A percentile compares a stretch with the other conserved stretches of the same genome.
These are phyloP conservation scores for Xylaria sp. DNA, from an alignment of 2,329 filamentous ascomycete species.

Conservation along the genomic window DNA sequence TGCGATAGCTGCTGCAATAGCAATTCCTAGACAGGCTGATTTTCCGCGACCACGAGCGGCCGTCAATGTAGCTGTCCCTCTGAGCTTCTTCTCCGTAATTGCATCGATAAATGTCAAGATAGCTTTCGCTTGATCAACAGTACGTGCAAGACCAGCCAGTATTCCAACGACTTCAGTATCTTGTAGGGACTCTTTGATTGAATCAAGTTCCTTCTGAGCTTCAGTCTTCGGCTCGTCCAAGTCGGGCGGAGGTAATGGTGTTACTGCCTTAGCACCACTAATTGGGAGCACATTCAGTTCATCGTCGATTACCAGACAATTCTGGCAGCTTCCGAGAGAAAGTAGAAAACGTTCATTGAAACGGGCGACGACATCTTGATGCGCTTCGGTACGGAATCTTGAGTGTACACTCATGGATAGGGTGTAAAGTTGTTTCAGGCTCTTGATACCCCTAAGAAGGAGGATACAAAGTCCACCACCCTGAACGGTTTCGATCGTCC, in stretches of 20 bases:
- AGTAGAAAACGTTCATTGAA: constrained; percentile 99
- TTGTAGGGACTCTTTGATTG: constrained; percentile 84
- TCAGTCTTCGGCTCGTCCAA: constrained; percentile 74
- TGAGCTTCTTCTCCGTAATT: constrained; percentile 92
- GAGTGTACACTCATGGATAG: constrained; percentile 98
- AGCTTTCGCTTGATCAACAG: constrained; percentile 94
- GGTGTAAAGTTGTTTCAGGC: constrained; percentile 95
- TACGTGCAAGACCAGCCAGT: constrained; percentile 82
- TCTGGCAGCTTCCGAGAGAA: constrained; percentile 92
- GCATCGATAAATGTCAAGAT: constrained; percentile 96
- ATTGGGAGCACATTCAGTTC: constrained; percentile 97
- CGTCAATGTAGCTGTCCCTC: constrained; percentile 91
- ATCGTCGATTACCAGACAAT: constrained; percentile 94
- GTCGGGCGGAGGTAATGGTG: constrained; percentile 77
- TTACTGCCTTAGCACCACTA: constrained; percentile 90
- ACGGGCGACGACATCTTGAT: constrained; percentile 89
- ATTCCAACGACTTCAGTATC: constrained; percentile 88
- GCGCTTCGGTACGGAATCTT: constrained; percentile 93
- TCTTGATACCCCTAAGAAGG: constrained; percentile 94
- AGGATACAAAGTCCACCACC: constrained; percentile 91
- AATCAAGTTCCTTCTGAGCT: constrained; percentile 76
- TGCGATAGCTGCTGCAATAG: constrained; percentile 90
- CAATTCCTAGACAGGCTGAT: constrained; percentile 92
- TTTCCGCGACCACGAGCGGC: constrained; percentile 95
- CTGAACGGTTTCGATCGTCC: constrained; percentile 96